Evolutionary conservation across 2,329 filamentous ascomycete species (phyloP).

Genomic region (Fusarium metavorans): DNA sequence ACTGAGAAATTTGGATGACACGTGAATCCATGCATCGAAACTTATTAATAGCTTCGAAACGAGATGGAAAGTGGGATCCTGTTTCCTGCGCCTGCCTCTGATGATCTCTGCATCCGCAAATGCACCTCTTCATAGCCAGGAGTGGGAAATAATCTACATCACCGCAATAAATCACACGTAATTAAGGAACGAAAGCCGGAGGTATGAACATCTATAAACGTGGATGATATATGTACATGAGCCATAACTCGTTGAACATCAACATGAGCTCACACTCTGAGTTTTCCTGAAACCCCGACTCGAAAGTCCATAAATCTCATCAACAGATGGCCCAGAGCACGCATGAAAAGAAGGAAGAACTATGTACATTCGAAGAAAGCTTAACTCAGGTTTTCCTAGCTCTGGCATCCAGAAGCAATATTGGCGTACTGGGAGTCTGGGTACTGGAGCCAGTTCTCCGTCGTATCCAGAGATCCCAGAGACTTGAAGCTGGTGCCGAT

Average conservation of each 20-base stretch:
- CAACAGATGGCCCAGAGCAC: slow-evolving; percentile 57
- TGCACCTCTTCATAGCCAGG: not conserved
- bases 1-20: not conserved
- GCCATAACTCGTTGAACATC: not conserved
- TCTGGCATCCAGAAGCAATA: slow-evolving; percentile 47
- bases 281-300: not conserved
- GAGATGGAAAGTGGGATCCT: not conserved
- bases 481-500: slow-evolving; percentile 19
- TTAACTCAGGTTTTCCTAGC: not conserved
- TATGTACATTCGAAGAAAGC: not conserved
- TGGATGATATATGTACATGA: slow-evolving; percentile 1
- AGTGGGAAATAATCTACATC: not conserved
- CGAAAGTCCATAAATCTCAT: not conserved
- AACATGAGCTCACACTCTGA: not conserved
- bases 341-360: not conserved
- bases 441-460: slow-evolving; percentile 28
- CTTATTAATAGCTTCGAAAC: slow-evolving; percentile 3
- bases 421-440: slow-evolving; percentile 66
- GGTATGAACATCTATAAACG: not conserved
- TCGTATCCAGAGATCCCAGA: slow-evolving; percentile 18
- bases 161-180: not conserved
- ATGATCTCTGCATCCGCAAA: not conserved
- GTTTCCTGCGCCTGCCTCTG: not conserved
- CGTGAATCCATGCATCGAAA: not conserved
- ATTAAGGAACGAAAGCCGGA: not conserved